Percentiles rank a stretch among this genome's conserved stretches.
phyloP scores from a whole-genome alignment of 2,329 filamentous ascomycete species.

The Ascochyta fabae region DNA sequence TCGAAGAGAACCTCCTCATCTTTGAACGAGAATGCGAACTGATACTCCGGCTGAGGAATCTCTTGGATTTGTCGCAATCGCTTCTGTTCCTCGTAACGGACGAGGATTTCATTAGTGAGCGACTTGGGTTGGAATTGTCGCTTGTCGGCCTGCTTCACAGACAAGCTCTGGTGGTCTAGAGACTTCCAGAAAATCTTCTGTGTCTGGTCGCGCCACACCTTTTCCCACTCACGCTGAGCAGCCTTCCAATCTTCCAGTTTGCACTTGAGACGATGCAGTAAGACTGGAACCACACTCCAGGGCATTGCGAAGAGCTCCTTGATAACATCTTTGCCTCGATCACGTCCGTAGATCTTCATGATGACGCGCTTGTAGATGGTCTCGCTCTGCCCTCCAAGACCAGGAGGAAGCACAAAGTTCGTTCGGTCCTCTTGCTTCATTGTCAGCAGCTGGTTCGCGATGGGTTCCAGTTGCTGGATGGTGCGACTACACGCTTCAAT shows the following conservation, averaged over 20 bases:
- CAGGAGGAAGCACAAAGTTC: slow-evolving; percentile 78
- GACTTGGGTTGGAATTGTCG: slow-evolving; percentile 89
- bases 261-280: slow-evolving; percentile 88
- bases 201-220: slow-evolving; percentile 96
- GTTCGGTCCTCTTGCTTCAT: slow-evolving; percentile 75
- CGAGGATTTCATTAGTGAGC: slow-evolving; percentile 87
- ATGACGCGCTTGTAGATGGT: slow-evolving; percentile 97
- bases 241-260: slow-evolving; percentile 98
- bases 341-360: slow-evolving; percentile 93
- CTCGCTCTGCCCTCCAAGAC: slow-evolving; percentile 89
- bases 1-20: slow-evolving; percentile 61
- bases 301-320: slow-evolving; percentile 85
- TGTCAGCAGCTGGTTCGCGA: slow-evolving; percentile 86
- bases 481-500: slow-evolving; percentile 95
- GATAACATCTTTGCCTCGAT: slow-evolving; percentile 83
- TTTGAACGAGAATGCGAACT: slow-evolving; percentile 76
- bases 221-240: slow-evolving; percentile 96
- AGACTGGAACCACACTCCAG: slow-evolving; percentile 84
- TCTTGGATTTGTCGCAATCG: slow-evolving; percentile 68
- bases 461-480: slow-evolving; percentile 93
- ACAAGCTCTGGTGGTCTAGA: slow-evolving; percentile 93
- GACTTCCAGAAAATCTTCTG: slow-evolving; percentile 95
- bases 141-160: slow-evolving; percentile 88
- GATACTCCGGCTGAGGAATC: slow-evolving; percentile 68
- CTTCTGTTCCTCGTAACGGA: slow-evolving; percentile 89